Conservation (phyloP, 179 eudicot genomes). For the Drosera spatulata region DNA sequence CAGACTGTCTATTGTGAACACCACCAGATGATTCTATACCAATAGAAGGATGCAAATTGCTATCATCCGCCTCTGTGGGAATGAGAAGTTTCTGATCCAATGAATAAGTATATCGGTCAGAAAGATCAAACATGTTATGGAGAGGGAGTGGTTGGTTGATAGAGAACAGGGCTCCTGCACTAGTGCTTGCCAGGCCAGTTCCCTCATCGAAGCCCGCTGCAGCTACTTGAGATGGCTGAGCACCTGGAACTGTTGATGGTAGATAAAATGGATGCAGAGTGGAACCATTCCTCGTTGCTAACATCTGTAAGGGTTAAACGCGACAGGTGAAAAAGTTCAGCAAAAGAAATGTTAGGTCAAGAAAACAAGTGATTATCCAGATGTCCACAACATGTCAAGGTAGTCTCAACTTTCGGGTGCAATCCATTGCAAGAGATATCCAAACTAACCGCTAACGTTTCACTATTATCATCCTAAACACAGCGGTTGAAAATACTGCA, state of each 20-base stretch:
- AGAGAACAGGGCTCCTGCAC: constrained; percentile 24
- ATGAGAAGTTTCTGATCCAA: constrained; percentile 23
- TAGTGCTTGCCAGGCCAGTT: constrained; percentile 19
- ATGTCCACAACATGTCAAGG: no score
- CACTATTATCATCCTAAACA: no score
- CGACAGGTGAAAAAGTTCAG: no score
- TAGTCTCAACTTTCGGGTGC: no score
- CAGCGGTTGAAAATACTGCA: no score
- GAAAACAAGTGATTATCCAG: no score
- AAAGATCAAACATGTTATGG: constrained; percentile 26
- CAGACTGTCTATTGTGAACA: constrained; percentile 29
- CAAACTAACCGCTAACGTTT: no score
- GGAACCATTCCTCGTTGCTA: constrained; percentile 75
- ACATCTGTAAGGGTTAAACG: constrained; percentile 39
- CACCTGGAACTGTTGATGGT: constrained; percentile 24
- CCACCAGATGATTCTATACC: constrained; percentile 25
- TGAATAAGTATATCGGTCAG: constrained; percentile 16
- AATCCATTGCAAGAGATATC: no score
- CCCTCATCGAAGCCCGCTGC: constrained; percentile 28
- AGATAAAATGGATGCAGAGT: constrained; percentile 48
- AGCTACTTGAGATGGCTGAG: constrained; percentile 15
- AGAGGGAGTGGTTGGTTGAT: constrained; percentile 24
- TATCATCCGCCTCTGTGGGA: constrained; percentile 16
- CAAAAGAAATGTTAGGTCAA: no score
- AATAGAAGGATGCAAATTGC: constrained; percentile 24